Base-by-base conservation (phyloP, 495 filamentous ascomycete species). In the Corynascus novoguineensis region DNA sequence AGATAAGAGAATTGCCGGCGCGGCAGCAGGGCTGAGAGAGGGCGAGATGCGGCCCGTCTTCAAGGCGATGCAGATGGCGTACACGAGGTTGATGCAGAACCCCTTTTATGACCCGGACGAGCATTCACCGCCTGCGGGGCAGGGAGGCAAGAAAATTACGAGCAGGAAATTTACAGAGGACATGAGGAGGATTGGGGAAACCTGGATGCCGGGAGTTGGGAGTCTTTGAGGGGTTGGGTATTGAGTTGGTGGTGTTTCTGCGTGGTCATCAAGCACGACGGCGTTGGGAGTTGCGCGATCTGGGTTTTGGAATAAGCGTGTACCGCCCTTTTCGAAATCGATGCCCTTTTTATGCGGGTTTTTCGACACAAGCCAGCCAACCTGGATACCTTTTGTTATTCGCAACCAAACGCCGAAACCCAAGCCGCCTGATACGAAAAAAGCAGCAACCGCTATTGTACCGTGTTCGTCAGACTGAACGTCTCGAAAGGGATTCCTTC, bases 101-200 rank as follows among this genome's bases (percentile, higher is more conserved):
- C 93, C 93, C 1, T 98, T 98, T 70, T 97, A 91, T 68, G 83
- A 86, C 37, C 92, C 91, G 29, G 92, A 96, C 68, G 88, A 92
- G 60, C 86, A 92, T 63, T 78, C 78, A 38, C 84, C 85, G 19
- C 70, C 72, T 3, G 63, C 65, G 5, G 72, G 70, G 4, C 72
- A 65, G 5, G 81, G 83, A 2, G 81, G 83, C 27, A 82, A 83
- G 70, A 77, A 71, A 61, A 96, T 98, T 55, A 89, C 81, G 32
- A 95, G 90, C 67, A 78, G 77, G 58, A 85, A 77, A 70, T 98
- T 97, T 72, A 81, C 83, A 41, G 80, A 82, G 17, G 91, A 96
- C 64, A 87, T 98, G 58, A 81, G 84, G 58, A 76, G 87, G 60
- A 91, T 98, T 68, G 93, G 90, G 35, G 88, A 90, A 64, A 60